Percentiles rank a stretch among this genome's conserved stretches.
phyloP scores from a whole-genome alignment of 352 stramenopile species.

The Globisporangium solare region DNA sequence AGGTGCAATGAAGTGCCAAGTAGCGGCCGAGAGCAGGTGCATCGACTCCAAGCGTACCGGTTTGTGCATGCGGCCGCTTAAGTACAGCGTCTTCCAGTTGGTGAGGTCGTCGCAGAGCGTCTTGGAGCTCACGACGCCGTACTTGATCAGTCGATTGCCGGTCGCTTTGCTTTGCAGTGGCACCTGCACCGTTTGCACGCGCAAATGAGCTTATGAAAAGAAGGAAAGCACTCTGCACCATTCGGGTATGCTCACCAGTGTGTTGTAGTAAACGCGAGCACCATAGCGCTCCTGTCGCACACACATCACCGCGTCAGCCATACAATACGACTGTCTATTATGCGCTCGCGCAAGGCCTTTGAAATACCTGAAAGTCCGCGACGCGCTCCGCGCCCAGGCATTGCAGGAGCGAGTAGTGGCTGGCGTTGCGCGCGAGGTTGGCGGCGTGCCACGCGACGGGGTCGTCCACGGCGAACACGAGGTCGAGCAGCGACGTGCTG shows the following conservation, averaged over 20 bases:
- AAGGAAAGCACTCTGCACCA: too few species aligned
- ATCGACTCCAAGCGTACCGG: conserved; percentile 37
- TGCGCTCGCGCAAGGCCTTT: too few species aligned
- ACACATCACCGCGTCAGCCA: not conserved
- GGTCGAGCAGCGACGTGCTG: conserved; percentile 81
- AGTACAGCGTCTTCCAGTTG: conserved; percentile 83
- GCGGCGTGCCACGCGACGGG: conserved; percentile 73
- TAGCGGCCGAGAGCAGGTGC: too few species aligned
- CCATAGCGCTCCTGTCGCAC: conserved; percentile 59
- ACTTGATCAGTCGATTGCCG: conserved; percentile 81
- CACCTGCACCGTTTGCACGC: not conserved
- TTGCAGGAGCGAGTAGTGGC: conserved; percentile 82
- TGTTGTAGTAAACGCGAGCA: conserved; percentile 85
- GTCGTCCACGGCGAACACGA: conserved; percentile 86
- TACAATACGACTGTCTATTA: too few species aligned
- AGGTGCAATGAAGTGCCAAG: too few species aligned
- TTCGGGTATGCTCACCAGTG: conserved; percentile 30
- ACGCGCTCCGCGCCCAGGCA: conserved; percentile 53
- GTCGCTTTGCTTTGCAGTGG: conserved; percentile 48
- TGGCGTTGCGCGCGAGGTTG: conserved; percentile 69
- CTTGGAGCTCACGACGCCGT: conserved; percentile 82
- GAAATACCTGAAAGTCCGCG: conserved; percentile 48
- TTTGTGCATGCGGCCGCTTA: conserved; percentile 86
- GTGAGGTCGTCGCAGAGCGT: conserved; percentile 71
- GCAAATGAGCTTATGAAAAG: too few species aligned